Evolutionary conservation across 257 asterid species (phyloP).

Genomic region (Nicotiana undulata): DNA sequence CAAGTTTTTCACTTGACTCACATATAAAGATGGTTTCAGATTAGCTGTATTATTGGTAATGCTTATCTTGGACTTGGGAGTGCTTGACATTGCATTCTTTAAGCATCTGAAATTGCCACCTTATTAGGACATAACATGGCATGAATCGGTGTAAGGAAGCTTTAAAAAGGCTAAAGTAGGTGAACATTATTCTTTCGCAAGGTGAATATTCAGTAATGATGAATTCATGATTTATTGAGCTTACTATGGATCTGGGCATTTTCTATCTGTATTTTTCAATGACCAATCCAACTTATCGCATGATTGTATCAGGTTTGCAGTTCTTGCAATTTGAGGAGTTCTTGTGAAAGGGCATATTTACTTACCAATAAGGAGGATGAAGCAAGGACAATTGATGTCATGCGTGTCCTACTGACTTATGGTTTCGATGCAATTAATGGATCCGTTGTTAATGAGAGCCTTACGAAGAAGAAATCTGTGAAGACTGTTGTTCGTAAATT

Average conservation of each 20-base stretch:
- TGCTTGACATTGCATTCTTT: not conserved
- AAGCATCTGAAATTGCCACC: not conserved
- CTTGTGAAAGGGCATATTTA: slow-evolving; percentile 89
- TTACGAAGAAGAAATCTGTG: slow-evolving; percentile 64
- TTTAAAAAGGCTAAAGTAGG: not conserved
- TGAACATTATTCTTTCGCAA: not conserved
- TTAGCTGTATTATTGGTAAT: not conserved
- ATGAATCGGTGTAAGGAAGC: not conserved
- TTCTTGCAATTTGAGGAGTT: slow-evolving; percentile 80
- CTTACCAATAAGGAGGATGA: slow-evolving; percentile 94
- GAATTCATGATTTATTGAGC: not conserved
- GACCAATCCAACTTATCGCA: not conserved
- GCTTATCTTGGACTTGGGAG: not conserved
- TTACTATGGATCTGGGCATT: not conserved
- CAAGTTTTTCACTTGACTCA: not conserved
- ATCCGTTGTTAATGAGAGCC: slow-evolving; percentile 53
- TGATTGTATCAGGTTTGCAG: slow-evolving; percentile 73
- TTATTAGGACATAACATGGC: not conserved
- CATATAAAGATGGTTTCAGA: not conserved
- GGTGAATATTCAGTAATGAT: not conserved
- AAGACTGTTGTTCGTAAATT: slow-evolving; percentile 70
- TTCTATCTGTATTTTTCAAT: not conserved
- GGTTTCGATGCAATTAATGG: slow-evolving; percentile 74
- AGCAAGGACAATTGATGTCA: slow-evolving; percentile 77
- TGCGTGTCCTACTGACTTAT: slow-evolving; percentile 76